phyloP scores from a whole-genome alignment of 805 yeast species.

The Cyberlindnera maritima region DNA sequence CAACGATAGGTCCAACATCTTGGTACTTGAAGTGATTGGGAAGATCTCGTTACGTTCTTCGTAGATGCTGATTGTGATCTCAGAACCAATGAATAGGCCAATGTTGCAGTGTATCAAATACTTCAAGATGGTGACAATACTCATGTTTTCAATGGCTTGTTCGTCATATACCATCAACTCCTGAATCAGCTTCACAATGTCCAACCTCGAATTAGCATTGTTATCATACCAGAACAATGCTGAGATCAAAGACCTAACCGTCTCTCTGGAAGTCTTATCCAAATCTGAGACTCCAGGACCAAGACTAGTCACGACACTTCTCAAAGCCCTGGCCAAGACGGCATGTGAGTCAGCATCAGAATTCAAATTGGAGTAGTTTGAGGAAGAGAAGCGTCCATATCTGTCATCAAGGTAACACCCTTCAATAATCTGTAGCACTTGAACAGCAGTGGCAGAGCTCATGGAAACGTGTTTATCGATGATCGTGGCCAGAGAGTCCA shows the following conservation, averaged over 20 bases:
- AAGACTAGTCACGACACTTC: constrained; percentile 44
- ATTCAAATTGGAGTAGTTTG: constrained; percentile 47
- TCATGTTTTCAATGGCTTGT: constrained; percentile 28
- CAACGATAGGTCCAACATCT: constrained; percentile 43
- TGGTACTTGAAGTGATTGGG: constrained; percentile 42
- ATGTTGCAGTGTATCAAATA: constrained; percentile 33
- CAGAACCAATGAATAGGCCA: constrained; percentile 25
- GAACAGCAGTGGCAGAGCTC: constrained; percentile 41
- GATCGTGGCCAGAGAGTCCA: constrained; percentile 55
- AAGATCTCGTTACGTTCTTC: constrained; percentile 41
- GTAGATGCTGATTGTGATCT: constrained; percentile 34
- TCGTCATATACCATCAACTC: constrained; percentile 48
- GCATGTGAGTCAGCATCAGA: constrained; percentile 43
- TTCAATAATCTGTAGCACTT: constrained; percentile 40
- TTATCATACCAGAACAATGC: constrained; percentile 33
- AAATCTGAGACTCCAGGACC: constrained; percentile 55
- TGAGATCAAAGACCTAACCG: constrained; percentile 36
- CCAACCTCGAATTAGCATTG: constrained; percentile 31
- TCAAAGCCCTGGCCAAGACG: constrained; percentile 41
- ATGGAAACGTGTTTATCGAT: constrained; percentile 54
- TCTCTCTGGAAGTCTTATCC: constrained; percentile 27
- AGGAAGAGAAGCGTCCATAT: constrained; percentile 45
- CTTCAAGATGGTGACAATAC: constrained; percentile 32
- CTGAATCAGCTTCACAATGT: constrained; percentile 41
- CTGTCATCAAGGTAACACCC: constrained; percentile 42